phyloP scores from a whole-genome alignment of 441 rosid genomes.

The Metrosideros polymorpha region DNA sequence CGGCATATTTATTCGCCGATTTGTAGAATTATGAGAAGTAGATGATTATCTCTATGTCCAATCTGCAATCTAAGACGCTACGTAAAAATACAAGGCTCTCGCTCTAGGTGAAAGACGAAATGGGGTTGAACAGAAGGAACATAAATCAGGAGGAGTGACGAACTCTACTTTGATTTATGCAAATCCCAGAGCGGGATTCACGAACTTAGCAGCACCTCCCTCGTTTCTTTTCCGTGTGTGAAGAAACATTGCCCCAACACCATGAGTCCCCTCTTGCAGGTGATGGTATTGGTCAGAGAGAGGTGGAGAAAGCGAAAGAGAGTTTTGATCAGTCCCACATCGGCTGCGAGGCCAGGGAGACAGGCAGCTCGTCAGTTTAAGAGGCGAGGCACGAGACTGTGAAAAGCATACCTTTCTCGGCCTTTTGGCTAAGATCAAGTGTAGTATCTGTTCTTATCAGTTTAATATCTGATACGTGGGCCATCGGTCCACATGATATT shows the following conservation, averaged over 20 bases:
- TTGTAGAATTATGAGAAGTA: too few species aligned
- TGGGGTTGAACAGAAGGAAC: neutral
- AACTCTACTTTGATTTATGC: neutral
- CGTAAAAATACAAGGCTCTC: neutral
- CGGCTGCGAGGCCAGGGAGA: neutral
- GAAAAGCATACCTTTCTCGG: neutral
- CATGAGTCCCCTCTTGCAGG: neutral
- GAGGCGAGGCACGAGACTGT: neutral
- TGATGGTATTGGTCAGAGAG: neutral
- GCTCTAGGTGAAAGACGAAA: neutral
- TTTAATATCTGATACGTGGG: slow-evolving; percentile 7
- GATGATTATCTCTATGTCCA: neutral
- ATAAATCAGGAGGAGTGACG: neutral
- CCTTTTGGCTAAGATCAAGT: slow-evolving; percentile 11
- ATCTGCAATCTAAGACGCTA: neutral
- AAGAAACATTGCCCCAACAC: neutral
- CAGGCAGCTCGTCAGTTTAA: neutral
- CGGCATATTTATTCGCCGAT: neutral
- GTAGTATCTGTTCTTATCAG: slow-evolving; percentile 9
- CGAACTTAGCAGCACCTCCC: neutral
- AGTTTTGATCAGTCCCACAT: neutral
- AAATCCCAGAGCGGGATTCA: neutral
- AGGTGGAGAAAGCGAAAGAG: neutral
- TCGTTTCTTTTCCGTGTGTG: neutral
- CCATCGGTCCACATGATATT: neutral